Conservation (phyloP, 2,329 filamentous ascomycete genomes). For the Trichoderma polysporum region DNA sequence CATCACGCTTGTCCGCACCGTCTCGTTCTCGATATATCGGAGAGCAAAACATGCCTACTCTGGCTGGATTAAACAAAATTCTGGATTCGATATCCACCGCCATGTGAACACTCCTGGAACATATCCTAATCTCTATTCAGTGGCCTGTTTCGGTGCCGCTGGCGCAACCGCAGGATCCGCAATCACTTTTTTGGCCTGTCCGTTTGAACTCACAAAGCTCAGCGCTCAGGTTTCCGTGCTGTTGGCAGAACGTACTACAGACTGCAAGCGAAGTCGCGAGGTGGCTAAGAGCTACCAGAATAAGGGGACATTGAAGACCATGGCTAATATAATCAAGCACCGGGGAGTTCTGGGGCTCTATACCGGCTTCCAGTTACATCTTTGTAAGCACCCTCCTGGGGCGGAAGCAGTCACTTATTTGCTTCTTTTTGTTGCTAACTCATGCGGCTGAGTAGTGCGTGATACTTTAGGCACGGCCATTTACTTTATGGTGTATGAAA, state of each 20-base stretch:
- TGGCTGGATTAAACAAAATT: constrained; percentile 65
- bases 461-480: constrained; percentile 82
- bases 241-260: constrained; percentile 53
- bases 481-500: constrained; percentile 89
- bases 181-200: constrained; percentile 79
- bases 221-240: constrained; percentile 82
- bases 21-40: constrained; percentile 79
- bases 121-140: constrained; percentile 70
- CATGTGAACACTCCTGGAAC: constrained; percentile 70
- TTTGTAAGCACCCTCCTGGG: constrained; percentile 56
- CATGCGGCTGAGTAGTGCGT: constrained; percentile 54
- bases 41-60: constrained; percentile 72
- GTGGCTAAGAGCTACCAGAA: constrained; percentile 71
- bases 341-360: constrained; percentile 73
- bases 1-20: constrained; percentile 73
- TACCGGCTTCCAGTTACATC: constrained; percentile 75
- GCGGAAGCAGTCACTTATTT: neutral
- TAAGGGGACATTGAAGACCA: constrained; percentile 73
- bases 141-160: constrained; percentile 73
- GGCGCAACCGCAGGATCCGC: constrained; percentile 77
- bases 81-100: constrained; percentile 67
- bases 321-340: constrained; percentile 73
- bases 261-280: constrained; percentile 50
- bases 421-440: constrained; percentile 18
- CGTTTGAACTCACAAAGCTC: constrained; percentile 87